Evolutionary conservation across 306 rosid genomes (phyloP).

Genomic region (Inga leiocalycina): DNA sequence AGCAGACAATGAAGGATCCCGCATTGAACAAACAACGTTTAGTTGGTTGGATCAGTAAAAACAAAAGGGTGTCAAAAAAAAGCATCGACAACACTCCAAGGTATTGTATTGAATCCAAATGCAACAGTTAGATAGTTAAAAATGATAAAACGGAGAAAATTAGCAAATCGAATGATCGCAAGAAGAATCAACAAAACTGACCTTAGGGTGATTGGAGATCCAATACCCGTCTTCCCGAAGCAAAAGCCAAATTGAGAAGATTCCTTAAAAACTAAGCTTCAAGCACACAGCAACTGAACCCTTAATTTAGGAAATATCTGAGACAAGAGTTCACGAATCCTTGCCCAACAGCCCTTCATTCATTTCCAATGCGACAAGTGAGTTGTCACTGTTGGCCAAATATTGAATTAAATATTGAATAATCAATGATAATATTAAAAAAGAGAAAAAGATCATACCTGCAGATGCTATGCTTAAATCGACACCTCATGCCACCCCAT

Average conservation of each 20-base stretch:
- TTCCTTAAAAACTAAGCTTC: not conserved
- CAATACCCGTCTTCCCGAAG: constrained; percentile 12
- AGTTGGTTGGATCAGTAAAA: constrained; percentile 12
- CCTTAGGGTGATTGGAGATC: constrained; percentile 39
- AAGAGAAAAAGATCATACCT: constrained; percentile 10
- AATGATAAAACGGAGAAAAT: not conserved
- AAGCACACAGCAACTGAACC: constrained; percentile 16
- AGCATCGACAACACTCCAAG: not conserved
- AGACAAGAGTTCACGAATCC: constrained; percentile 28
- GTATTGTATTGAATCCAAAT: constrained; percentile 1
- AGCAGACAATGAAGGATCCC: constrained; percentile 12
- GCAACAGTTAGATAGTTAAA: no score
- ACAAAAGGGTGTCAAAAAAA: constrained; percentile 7
- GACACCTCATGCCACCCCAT: constrained; percentile 46
- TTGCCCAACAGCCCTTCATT: constrained; percentile 21
- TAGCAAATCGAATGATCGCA: not conserved
- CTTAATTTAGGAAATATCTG: not conserved
- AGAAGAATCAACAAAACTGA: constrained; percentile 25
- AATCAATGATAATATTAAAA: not conserved
- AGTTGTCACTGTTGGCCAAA: constrained; percentile 30
- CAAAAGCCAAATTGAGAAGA: constrained; percentile 24
- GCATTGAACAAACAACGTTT: not conserved
- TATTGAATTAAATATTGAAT: not conserved
- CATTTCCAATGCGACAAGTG: constrained; percentile 38
- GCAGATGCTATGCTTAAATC: constrained; percentile 33